Percentiles rank a stretch among this genome's conserved stretches.
Evolutionary conservation across 306 rosid genomes (phyloP).

Genomic region (Coriaria nepalensis): DNA sequence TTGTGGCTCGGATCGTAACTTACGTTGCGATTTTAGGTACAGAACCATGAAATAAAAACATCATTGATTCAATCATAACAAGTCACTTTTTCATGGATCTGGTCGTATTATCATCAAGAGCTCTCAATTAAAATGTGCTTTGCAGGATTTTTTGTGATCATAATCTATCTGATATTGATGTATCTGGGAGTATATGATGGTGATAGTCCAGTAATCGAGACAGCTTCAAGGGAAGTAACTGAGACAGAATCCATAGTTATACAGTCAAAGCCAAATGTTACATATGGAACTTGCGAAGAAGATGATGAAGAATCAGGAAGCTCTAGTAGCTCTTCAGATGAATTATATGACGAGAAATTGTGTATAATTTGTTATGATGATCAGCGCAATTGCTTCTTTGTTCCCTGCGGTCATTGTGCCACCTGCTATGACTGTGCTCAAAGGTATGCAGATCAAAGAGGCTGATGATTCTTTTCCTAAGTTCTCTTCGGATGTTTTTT

Average conservation of each 20-base stretch:
- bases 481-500: neutral
- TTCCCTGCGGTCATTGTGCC: conserved; percentile 76
- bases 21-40: conserved; percentile 54
- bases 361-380: conserved; percentile 62
- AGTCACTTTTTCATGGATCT: too few species aligned
- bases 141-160: conserved; percentile 28
- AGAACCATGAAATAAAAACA: neutral
- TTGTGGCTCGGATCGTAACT: conserved; percentile 28
- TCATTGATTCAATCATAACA: too few species aligned
- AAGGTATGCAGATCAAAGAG: conserved; percentile 28
- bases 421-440: conserved; percentile 65
- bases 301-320: conserved; percentile 31
- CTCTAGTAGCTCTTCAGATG: conserved; percentile 45
- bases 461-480: neutral
- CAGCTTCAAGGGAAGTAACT: conserved; percentile 8
- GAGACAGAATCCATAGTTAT: conserved; percentile 45
- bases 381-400: conserved; percentile 53
- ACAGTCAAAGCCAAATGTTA: conserved; percentile 10
- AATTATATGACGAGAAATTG: conserved; percentile 53
- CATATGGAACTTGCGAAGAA: conserved; percentile 39
- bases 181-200: conserved; percentile 33
- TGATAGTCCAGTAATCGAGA: conserved; percentile 3
- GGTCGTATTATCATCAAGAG: too few species aligned
- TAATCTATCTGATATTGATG: conserved; percentile 27
- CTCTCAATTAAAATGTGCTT: neutral